A percentile compares a stretch with the other conserved stretches of the same genome.
These are phyloP conservation scores for Podospora pseudoanserina DNA, from an alignment of 495 filamentous ascomycete species.

Conservation along the genomic window DNA sequence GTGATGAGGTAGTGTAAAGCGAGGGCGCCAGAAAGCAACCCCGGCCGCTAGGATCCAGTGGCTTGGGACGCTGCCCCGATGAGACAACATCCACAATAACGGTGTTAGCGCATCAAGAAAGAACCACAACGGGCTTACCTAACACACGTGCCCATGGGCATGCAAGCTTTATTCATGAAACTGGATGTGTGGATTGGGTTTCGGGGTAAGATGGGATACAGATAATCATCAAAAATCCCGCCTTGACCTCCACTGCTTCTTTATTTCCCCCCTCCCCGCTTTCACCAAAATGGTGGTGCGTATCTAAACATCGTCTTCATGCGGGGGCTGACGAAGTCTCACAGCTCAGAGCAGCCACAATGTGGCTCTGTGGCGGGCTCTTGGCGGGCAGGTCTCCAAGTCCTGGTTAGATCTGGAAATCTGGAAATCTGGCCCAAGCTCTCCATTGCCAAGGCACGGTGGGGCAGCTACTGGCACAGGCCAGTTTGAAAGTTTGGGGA, in stretches of 20 bases:
- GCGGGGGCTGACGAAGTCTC: neutral
- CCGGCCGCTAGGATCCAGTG: conserved; percentile 11
- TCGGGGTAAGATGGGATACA: neutral
- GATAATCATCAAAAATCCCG: neutral
- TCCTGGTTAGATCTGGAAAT: neutral
- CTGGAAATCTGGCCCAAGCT: neutral
- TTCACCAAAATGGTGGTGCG: too few relatives aligned
- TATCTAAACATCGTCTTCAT: neutral
- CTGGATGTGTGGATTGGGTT: neutral
- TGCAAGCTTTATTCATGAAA: neutral
- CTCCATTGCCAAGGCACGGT: neutral
- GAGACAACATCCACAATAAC: conserved; percentile 10
- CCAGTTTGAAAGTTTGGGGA: conserved; percentile 8
- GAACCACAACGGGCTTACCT: neutral
- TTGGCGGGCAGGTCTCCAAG: neutral
- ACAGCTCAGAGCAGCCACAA: neutral
- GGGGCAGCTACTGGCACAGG: conserved; percentile 7
- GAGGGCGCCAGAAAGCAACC: neutral
- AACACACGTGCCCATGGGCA: conserved; percentile 1
- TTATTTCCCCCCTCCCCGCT: too few relatives aligned
- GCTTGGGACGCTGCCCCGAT: conserved; percentile 8
- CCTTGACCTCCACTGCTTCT: too few relatives aligned
- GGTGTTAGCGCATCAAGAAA: neutral
- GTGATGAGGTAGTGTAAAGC: neutral
- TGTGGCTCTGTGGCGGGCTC: neutral